A percentile compares a stretch with the other conserved stretches of the same genome.
These are phyloP conservation scores for Paecilomyces formosus DNA, from an alignment of 2,329 filamentous ascomycete genomes.

Conservation along the genomic window DNA sequence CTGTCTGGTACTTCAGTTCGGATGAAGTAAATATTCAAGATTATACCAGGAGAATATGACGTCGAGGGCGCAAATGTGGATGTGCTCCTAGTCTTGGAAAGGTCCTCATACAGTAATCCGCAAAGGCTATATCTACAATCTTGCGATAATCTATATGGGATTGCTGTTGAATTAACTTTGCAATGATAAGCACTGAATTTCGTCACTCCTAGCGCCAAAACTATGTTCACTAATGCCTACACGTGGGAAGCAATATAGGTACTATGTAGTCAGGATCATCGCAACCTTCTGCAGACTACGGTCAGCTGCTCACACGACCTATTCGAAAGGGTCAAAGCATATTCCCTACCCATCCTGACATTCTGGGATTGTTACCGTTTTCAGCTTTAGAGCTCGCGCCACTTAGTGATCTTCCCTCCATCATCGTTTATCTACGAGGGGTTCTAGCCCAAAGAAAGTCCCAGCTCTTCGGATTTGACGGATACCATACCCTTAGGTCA, in stretches of 20 bases:
- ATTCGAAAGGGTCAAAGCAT: not conserved
- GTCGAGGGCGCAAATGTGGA: not conserved
- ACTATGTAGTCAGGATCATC: not conserved
- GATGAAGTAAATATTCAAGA: not conserved
- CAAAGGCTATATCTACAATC: not conserved
- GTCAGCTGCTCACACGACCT: not conserved
- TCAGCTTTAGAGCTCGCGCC: not conserved
- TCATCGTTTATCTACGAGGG: not conserved
- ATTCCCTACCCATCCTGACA: not conserved
- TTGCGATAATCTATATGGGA: not conserved
- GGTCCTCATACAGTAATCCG: not conserved
- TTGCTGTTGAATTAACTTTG: conserved; percentile 1
- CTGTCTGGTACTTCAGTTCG: too few relatives aligned
- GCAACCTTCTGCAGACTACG: not conserved
- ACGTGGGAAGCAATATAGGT: not conserved
- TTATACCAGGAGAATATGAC: not conserved
- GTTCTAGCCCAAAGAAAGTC: not conserved
- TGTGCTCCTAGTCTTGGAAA: not conserved
- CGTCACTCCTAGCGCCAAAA: not conserved
- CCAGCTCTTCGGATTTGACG: not conserved
- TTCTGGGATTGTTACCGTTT: not conserved
- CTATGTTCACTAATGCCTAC: not conserved
- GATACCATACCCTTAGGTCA: not conserved
- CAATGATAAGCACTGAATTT: conserved; percentile 3
- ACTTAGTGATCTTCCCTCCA: not conserved